Conservation (phyloP, 2,329 filamentous ascomycete species). For the Tolypocladium nubicola region DNA sequence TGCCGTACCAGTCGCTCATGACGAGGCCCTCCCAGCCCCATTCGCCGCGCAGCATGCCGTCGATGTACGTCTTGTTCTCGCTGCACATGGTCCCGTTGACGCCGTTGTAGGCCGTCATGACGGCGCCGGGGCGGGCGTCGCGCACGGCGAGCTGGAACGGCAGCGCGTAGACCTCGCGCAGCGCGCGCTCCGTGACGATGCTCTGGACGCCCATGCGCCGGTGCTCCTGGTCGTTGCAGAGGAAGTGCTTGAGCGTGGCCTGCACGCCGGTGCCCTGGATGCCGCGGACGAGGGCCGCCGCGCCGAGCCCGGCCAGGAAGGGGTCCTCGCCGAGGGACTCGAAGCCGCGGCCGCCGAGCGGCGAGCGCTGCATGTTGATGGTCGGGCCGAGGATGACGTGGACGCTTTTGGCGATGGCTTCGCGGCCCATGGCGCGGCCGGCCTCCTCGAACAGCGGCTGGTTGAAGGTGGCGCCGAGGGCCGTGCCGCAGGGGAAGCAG, state of each 20-base stretch:
- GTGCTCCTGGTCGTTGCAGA: slow-evolving; percentile 52
- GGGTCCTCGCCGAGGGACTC: slow-evolving; percentile 50
- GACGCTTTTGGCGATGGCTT: slow-evolving; percentile 45
- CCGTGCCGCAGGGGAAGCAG: slow-evolving; percentile 51
- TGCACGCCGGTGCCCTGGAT: slow-evolving; percentile 46
- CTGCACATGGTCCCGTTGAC: slow-evolving; percentile 46
- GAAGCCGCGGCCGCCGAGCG: slow-evolving; percentile 49
- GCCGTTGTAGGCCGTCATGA: slow-evolving; percentile 52
- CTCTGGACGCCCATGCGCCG: slow-evolving; percentile 44
- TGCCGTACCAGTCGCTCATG: slow-evolving; percentile 52
- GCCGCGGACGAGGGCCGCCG: slow-evolving; percentile 41
- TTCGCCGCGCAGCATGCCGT: slow-evolving; percentile 40
- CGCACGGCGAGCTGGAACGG: slow-evolving; percentile 47
- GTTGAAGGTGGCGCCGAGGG: slow-evolving; percentile 48
- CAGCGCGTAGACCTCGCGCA: slow-evolving; percentile 48
- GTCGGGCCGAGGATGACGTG: slow-evolving; percentile 51
- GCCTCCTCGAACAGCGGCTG: slow-evolving; percentile 37
- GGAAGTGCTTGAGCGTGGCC: slow-evolving; percentile 50
- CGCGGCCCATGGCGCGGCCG: slow-evolving; percentile 40
- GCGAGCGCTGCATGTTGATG: slow-evolving; percentile 51
- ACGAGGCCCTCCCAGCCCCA: slow-evolving; percentile 48
- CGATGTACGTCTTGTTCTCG: slow-evolving; percentile 39
- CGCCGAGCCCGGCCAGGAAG: slow-evolving; percentile 42
- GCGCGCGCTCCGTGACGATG: slow-evolving; percentile 42
- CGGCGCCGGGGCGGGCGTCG: slow-evolving; percentile 37